These are phyloP conservation scores for Fusarium neocosmosporiellum DNA, from an alignment of 2,329 filamentous ascomycete species.

Conservation along the genomic window DNA sequence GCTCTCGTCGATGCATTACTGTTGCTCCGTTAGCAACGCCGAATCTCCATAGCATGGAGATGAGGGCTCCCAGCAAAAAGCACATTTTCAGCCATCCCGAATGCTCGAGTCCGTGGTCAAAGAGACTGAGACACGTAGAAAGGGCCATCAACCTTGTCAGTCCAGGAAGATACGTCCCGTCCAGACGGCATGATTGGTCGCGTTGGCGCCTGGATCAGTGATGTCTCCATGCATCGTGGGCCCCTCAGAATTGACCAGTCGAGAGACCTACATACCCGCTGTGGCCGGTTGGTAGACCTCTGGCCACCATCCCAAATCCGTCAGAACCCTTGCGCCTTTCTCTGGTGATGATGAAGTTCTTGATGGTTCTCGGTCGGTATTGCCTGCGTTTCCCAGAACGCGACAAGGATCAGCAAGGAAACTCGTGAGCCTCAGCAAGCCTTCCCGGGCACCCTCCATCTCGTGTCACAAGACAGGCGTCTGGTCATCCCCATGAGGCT, in stretches of 20 bases:
- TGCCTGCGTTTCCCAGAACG: not conserved
- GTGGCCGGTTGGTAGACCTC: slow-evolving; percentile 35
- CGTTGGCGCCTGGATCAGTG: slow-evolving; percentile 49
- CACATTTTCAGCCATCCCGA: slow-evolving; percentile 3
- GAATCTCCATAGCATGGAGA: not conserved
- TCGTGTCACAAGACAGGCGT: slow-evolving; percentile 8
- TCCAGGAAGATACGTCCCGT: slow-evolving; percentile 29
- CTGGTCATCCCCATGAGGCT: slow-evolving; percentile 2
- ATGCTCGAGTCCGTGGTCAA: slow-evolving; percentile 10
- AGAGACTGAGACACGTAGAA: slow-evolving; percentile 27
- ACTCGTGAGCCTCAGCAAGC: not conserved
- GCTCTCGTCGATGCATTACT: not conserved
- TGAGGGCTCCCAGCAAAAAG: slow-evolving; percentile 6
- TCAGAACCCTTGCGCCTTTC: slow-evolving; percentile 28
- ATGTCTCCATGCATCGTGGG: slow-evolving; percentile 42
- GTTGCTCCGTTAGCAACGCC: not conserved
- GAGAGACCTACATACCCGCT: slow-evolving; percentile 46
- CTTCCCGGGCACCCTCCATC: slow-evolving; percentile 4
- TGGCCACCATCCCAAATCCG: slow-evolving; percentile 14
- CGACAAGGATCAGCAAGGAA: not conserved
- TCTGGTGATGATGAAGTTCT: slow-evolving; percentile 1
- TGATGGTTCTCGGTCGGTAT: not conserved
- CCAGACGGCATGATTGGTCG: slow-evolving; percentile 46
- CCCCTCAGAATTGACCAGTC: slow-evolving; percentile 36
- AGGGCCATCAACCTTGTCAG: slow-evolving; percentile 33